Conservation (phyloP, 495 filamentous ascomycete species). For the Acidiella bohemica region DNA sequence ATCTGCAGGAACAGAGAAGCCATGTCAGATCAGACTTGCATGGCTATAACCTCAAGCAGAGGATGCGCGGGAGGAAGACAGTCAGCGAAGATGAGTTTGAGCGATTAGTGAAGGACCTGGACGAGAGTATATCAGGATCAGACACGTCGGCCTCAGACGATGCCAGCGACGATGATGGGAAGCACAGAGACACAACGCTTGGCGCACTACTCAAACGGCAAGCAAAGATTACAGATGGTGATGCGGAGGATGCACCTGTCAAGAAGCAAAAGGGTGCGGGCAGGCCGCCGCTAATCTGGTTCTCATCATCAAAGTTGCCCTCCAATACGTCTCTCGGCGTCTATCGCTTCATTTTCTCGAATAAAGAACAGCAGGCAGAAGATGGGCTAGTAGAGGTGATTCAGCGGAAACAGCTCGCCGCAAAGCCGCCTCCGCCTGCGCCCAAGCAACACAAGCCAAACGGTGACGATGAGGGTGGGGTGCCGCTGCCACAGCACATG, state of each 20-base stretch:
- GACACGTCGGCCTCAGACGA: conserved; percentile 41
- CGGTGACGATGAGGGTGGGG: conserved; percentile 32
- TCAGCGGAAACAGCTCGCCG: conserved; percentile 58
- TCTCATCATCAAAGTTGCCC: conserved; percentile 60
- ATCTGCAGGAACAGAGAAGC: conserved; percentile 65
- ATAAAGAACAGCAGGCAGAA: conserved; percentile 52
- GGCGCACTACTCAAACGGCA: conserved; percentile 69
- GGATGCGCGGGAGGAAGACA: conserved; percentile 51
- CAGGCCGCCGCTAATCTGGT: conserved; percentile 73
- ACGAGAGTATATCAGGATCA: conserved; percentile 85
- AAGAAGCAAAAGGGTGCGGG: conserved; percentile 43
- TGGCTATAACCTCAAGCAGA: conserved; percentile 86
- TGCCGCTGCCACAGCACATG: conserved; percentile 35
- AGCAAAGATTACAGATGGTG: conserved; percentile 49
- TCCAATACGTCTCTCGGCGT: conserved; percentile 68
- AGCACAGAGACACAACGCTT: conserved; percentile 45
- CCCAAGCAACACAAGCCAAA: conserved; percentile 11
- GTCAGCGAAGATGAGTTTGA: conserved; percentile 73
- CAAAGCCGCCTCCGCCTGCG: conserved; percentile 32
- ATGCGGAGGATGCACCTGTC: conserved; percentile 33
- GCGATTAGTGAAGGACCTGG: conserved; percentile 65
- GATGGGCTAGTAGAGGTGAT: conserved; percentile 49
- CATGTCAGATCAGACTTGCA: conserved; percentile 90
- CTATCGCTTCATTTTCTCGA: conserved; percentile 71
- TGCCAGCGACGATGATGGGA: conserved; percentile 26